A percentile compares a stretch with the other conserved stretches of the same genome.
These are phyloP conservation scores for Hypoxylon sp. DNA, from an alignment of 2,329 filamentous ascomycete species.

Conservation along the genomic window DNA sequence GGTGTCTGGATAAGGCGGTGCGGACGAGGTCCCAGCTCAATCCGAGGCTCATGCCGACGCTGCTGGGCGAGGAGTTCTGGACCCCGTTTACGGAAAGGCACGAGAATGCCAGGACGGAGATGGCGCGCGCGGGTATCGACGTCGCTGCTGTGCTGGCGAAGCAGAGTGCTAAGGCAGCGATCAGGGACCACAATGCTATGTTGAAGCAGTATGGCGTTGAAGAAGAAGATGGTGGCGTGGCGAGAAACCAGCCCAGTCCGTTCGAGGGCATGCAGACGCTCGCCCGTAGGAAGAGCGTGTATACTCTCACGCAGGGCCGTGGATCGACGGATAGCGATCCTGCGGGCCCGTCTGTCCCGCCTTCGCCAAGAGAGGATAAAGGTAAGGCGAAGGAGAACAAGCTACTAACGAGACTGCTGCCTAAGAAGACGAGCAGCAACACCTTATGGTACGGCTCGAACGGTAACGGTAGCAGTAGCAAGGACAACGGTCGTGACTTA, in stretches of 20 bases:
- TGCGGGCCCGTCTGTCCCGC: no score
- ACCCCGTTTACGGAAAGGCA: constrained; percentile 42
- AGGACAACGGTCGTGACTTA: not conserved
- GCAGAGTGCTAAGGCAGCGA: constrained; percentile 18
- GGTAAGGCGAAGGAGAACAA: not conserved
- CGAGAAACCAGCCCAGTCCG: constrained; percentile 9
- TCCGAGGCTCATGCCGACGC: constrained; percentile 39
- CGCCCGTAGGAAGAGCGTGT: constrained; percentile 39
- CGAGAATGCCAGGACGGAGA: constrained; percentile 32
- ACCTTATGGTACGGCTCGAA: not conserved
- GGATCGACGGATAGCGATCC: not conserved
- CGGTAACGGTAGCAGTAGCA: not conserved
- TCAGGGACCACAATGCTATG: constrained; percentile 50
- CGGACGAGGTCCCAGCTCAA: constrained; percentile 18
- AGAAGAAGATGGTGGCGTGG: not conserved
- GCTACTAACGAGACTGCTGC: not conserved
- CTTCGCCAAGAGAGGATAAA: not conserved
- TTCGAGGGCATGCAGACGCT: constrained; percentile 48
- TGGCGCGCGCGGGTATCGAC: constrained; percentile 49
- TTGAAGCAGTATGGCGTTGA: constrained; percentile 43
- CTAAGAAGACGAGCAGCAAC: constrained; percentile 5
- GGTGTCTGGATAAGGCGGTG: constrained; percentile 39
- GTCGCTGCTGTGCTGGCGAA: constrained; percentile 41
- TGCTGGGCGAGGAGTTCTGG: constrained; percentile 51
- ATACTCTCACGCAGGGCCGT: constrained; percentile 29